Conservation (phyloP, 2,329 filamentous ascomycete genomes). For the Fusarium piperis region DNA sequence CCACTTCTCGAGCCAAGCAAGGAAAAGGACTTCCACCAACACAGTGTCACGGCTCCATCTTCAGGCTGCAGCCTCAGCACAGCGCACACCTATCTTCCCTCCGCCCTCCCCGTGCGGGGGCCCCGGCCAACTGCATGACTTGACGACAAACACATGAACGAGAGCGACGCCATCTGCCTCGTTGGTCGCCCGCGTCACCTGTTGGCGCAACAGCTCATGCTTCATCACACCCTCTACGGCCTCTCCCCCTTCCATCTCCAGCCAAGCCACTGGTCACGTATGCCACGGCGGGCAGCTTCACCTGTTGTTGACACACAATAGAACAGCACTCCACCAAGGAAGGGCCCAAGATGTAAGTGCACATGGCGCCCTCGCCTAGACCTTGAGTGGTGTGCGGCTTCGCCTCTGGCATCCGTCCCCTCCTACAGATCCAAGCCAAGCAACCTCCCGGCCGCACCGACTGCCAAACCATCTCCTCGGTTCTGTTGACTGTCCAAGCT, state of each 20-base stretch:
- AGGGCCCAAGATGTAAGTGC: constrained; percentile 10
- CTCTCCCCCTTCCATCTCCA: background rate
- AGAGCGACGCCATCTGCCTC: background rate
- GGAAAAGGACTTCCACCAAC: constrained; percentile 5
- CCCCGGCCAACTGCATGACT: constrained; percentile 4
- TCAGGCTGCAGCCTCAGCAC: constrained; percentile 9
- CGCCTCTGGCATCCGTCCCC: constrained; percentile 14
- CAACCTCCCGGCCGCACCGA: constrained; percentile 19
- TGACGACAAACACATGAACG: constrained; percentile 3
- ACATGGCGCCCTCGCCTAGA: constrained; percentile 8
- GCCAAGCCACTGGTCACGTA: background rate
- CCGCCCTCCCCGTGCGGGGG: background rate
- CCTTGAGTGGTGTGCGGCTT: constrained; percentile 14
- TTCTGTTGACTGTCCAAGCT: constrained; percentile 16
- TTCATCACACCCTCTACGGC: constrained; percentile 6
- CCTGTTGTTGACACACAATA: background rate
- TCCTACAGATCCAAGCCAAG: constrained; percentile 17
- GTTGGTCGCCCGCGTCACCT: background rate
- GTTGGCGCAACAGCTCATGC: background rate
- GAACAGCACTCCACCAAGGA: background rate
- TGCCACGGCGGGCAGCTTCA: background rate
- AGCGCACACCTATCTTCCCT: background rate
- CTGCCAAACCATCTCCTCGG: constrained; percentile 27
- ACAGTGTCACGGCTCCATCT: constrained; percentile 7
- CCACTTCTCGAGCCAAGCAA: background rate